Base-by-base conservation (phyloP, 345 rosid genomes). In the Populus ilicifolia region DNA sequence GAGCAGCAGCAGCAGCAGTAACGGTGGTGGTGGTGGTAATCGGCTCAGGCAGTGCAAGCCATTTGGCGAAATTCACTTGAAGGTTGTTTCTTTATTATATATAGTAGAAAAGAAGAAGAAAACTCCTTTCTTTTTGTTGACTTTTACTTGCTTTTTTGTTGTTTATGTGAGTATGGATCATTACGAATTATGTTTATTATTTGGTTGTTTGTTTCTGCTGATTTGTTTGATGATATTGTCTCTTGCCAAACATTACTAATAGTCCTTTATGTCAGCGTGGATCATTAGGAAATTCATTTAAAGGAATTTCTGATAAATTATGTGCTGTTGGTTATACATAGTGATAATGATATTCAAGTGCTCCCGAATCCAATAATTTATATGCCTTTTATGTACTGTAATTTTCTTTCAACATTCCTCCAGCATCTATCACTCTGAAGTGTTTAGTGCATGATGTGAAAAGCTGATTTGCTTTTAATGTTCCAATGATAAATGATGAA, bases 21-120 rank as follows among this genome's bases (percentile, higher is more conserved):
- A 83, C 59, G 59, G 86, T 27, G 79, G 84, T 43, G 80, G 88
- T 67, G 61, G 6, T 50, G 18, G 1, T 17, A 50, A 50, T 67
- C 17, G 75, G 14, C 12, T 44, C 35, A 85, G 79, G 80, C 89
- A 82, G 75, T 90, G 94, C 86, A 91, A 83, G 87, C 98, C 98
- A 17, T 89, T 96, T 18, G 99, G 99, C 41, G 97, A 93, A 87
- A 85, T 93, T 66, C 98, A 93, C 81, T 86, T 94, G 83, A 93
- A 96, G 98, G 99, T 95, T 82, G n/a, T 74, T 39, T 77, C 27
- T 69, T 70, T 39, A 23, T 30, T 44, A 23, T 68, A 20, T 36
- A 16, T 54, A 36, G 70, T 20, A 46, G 21, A 25, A 50, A 35
- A n/a, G 62, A n/a, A 25, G 39, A 35, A 17, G 50, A n/a, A 48